These are phyloP conservation scores for Globisporangium radiosum DNA, from an alignment of 352 stramenopile species.

Conservation along the genomic window DNA sequence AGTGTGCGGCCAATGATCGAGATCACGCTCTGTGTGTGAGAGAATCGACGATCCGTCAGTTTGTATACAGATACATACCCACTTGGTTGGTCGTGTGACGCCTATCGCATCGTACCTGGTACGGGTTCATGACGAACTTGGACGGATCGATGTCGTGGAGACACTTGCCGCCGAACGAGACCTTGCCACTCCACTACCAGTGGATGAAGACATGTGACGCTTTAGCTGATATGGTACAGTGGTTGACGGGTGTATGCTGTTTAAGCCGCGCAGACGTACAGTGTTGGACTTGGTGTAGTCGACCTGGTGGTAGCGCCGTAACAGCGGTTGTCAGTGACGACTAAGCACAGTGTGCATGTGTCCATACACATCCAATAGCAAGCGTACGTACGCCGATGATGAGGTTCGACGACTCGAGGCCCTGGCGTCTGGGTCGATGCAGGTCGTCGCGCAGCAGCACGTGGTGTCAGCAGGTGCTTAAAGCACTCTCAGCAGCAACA, in stretches of 20 bases:
- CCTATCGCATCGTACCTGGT: constrained; percentile 27
- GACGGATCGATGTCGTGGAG: constrained; percentile 68
- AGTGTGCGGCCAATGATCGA: constrained; percentile 60
- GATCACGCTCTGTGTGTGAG: constrained; percentile 40
- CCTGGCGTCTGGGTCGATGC: constrained; percentile 24
- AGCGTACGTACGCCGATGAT: constrained; percentile 49
- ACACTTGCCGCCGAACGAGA: constrained; percentile 50
- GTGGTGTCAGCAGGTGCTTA: background rate
- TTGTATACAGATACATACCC: background rate
- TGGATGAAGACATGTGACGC: constrained; percentile 3
- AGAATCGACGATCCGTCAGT: background rate
- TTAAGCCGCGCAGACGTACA: constrained; percentile 14
- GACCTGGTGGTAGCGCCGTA: constrained; percentile 22
- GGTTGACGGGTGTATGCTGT: background rate
- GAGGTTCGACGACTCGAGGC: constrained; percentile 59
- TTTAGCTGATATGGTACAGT: too few relatives aligned
- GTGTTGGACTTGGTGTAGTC: constrained; percentile 78
- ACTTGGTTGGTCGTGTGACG: background rate
- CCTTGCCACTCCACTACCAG: constrained; percentile 56
- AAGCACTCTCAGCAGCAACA: background rate
- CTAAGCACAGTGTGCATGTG: background rate
- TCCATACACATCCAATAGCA: too few relatives aligned
- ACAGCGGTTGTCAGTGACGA: background rate
- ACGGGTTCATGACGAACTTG: constrained; percentile 44
- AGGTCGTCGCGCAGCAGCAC: background rate